phyloP scores from a whole-genome alignment of 2,329 filamentous ascomycete genomes.

The Pleurostoma richardsiae region DNA sequence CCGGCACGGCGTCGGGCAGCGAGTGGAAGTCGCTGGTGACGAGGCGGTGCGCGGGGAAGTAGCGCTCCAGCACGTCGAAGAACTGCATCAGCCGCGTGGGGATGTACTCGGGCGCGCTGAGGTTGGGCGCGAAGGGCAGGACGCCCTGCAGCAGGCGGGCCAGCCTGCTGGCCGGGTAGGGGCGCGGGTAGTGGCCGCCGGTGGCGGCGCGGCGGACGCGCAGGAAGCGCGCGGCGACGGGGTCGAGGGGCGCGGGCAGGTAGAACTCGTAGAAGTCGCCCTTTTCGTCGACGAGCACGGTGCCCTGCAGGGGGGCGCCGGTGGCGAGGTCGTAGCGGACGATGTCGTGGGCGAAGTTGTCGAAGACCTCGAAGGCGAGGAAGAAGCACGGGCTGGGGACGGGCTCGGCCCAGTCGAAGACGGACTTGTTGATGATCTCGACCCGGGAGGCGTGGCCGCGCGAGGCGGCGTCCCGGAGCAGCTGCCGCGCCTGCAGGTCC shows the following conservation, averaged over 20 bases:
- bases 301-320: slow-evolving; percentile 68
- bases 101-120: slow-evolving; percentile 85
- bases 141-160: slow-evolving; percentile 57
- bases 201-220: slow-evolving; percentile 77
- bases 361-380: slow-evolving; percentile 94
- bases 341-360: slow-evolving; percentile 95
- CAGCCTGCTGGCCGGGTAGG: slow-evolving; percentile 48
- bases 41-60: slow-evolving; percentile 86
- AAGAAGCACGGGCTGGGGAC: slow-evolving; percentile 97
- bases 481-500: slow-evolving; percentile 66
- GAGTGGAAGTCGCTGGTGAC: slow-evolving; percentile 87
- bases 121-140: slow-evolving; percentile 68
- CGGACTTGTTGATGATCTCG: slow-evolving; percentile 88
- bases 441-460: slow-evolving; percentile 79
- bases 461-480: slow-evolving; percentile 60
- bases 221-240: slow-evolving; percentile 76
- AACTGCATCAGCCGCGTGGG: slow-evolving; percentile 95
- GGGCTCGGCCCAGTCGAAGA: slow-evolving; percentile 88
- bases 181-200: slow-evolving; percentile 55
- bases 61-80: slow-evolving; percentile 82
- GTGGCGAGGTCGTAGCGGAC: slow-evolving; percentile 85
- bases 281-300: slow-evolving; percentile 75
- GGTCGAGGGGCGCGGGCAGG: slow-evolving; percentile 66
- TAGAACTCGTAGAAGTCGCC: slow-evolving; percentile 98
- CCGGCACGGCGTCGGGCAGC: slow-evolving; percentile 75